These are phyloP conservation scores for Abrus precatorius DNA, from an alignment of 306 rosid genomes.

Conservation along the genomic window DNA sequence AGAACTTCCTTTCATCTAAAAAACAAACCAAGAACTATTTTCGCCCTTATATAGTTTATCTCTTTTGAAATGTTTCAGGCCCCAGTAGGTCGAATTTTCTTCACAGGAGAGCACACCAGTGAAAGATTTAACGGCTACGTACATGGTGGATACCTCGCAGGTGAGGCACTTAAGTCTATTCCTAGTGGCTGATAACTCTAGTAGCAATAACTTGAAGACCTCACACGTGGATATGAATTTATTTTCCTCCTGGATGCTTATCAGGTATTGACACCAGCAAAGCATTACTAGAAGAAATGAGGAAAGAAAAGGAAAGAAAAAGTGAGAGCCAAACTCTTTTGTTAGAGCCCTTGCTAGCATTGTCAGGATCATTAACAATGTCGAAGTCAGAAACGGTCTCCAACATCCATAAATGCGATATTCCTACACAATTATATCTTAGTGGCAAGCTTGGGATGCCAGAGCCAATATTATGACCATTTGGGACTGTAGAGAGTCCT, in stretches of 20 bases:
- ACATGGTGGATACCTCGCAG: slow-evolving; percentile 93
- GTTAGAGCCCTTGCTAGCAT: slow-evolving; percentile 79
- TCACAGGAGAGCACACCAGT: slow-evolving; percentile 93
- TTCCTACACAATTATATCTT: slow-evolving; percentile 80
- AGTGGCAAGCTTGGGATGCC: slow-evolving; percentile 70
- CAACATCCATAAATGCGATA: slow-evolving; percentile 79
- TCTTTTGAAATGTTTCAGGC: slow-evolving; percentile 56
- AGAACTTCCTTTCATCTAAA: too few relatives aligned
- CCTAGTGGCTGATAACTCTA: background rate
- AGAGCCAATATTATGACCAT: slow-evolving; percentile 69
- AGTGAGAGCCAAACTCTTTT: slow-evolving; percentile 64
- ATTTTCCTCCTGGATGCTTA: slow-evolving; percentile 30
- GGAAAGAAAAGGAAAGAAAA: slow-evolving; percentile 68
- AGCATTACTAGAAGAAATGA: slow-evolving; percentile 74
- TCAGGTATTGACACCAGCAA: slow-evolving; percentile 89
- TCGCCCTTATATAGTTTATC: slow-evolving; percentile 5
- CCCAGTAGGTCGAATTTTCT: slow-evolving; percentile 84
- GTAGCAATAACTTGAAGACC: background rate
- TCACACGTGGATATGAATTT: slow-evolving; percentile 16
- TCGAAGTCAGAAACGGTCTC: slow-evolving; percentile 71
- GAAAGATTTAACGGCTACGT: slow-evolving; percentile 91
- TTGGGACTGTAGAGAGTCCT: slow-evolving; percentile 42
- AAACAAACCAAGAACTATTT: background rate
- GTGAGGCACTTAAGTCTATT: slow-evolving; percentile 48
- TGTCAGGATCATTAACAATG: slow-evolving; percentile 71